Evolutionary conservation across 2,329 filamentous ascomycete species (phyloP), one percentile per base, ranked within the genome.

Genomic region (Calcarisporium arbuscula): DNA sequence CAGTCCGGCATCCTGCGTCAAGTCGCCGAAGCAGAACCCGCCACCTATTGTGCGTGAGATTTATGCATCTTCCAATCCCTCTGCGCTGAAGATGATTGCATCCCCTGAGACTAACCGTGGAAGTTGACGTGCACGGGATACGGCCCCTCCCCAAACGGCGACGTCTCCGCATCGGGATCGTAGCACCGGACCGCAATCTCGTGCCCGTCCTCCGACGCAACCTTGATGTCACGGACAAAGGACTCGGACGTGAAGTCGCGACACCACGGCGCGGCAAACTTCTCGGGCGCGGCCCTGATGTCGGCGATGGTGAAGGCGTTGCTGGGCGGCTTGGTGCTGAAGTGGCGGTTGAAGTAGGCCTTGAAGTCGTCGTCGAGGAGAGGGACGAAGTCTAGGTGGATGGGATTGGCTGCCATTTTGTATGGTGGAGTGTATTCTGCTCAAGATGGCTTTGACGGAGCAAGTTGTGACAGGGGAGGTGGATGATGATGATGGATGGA

Each of bases 61-160:
- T n/a, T n/a, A n/a, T n/a, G n/a, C n/a, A n/a, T n/a, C n/a, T n/a
- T n/a, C n/a, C n/a, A n/a, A n/a, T n/a, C n/a, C n/a, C n/a, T n/a
- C n/a, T n/a, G n/a, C n/a, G n/a, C n/a, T n/a, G n/a, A n/a, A n/a
- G n/a, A n/a, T n/a, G n/a, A n/a, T n/a, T n/a, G n/a, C n/a, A n/a
- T n/a, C n/a, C n/a, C n/a, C n/a, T n/a, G n/a, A n/a, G n/a, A 18
- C 33, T 11, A 28, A 39, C 37, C 33, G n/a, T 39, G 37, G 28
- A 35, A 39, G 25, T 32, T 35, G 28, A 39, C 26, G 17, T 39
- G 10, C 8, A 33, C 33, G 10, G 37, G 32, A 14, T 32, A 39
- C 7, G 37, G 37, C 8, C 37, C 33, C n/a, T 16, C 25, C 11
- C 35, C 35, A 17, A 39, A 40, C 17, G 34, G 34, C 10, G 38